Base-by-base conservation (phyloP, 768 basidiomycete genomes). In the Peribolospora kevripleyi region DNA sequence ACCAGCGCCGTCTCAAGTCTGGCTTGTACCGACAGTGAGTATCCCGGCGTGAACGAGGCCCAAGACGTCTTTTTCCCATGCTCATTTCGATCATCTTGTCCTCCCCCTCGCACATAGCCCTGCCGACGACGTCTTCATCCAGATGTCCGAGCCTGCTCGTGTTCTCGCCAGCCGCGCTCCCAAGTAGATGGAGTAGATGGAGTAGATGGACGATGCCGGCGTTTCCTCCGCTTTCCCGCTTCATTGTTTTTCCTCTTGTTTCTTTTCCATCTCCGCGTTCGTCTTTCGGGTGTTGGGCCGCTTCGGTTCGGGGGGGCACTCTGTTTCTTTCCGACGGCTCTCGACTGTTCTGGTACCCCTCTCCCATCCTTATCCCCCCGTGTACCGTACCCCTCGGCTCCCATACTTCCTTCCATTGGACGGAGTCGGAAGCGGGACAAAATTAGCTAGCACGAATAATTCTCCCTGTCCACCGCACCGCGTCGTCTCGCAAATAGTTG, bases 1-100 rank as follows among this genome's bases (percentile, higher is more conserved):
- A 97, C 73, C 91, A 97, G 76, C 90, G 88, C 76, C 77, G 87
- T 61, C 77, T 91, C 66, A 79, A 81, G 58, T 85, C 85, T 43
- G 84, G 85, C 48, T 73, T 95, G 53, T 91, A 95, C 77, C 80
- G 88, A 61, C 85, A 25, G 25, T 46, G 9, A n/a, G n/a, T n/a
- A n/a, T 8, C n/a, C n/a, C 45, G 45, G n/a, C 8, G 9, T 46
- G n/a, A 46, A 8, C 9, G 8, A n/a, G 9, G 25, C 57, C 62
- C 46, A 62, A 61, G 58, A 60, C 61, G 52, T 51, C 54, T n/a
- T 60, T 64, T 84, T 70, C 87, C 87, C 59, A 51, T 25, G 39
- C 42, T 39, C 52, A n/a, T 50, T 48, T 11, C 25, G 2, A 39
- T 36, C 39, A 42, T 4, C 38, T 7, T 50, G 37, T 37, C 43